Evolutionary conservation across 345 rosid species (phyloP), one percentile per base, ranked within the genome.

Genomic region (Gossypium longicalyx): DNA sequence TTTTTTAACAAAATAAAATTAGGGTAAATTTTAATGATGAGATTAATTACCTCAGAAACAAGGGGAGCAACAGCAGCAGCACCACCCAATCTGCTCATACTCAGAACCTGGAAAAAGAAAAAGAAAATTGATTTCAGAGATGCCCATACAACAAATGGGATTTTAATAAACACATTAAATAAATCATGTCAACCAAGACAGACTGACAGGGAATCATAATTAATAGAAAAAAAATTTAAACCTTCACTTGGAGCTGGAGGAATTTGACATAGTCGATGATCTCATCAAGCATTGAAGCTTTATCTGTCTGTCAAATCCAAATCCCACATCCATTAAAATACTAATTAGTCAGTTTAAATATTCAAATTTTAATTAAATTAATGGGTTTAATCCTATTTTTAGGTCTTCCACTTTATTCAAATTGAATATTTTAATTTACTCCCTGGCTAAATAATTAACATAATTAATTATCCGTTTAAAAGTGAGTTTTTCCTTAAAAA

Each of bases 181-280:
- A 29, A 58, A 61, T 16, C 56, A 60, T 75, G 85, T 79, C 81
- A 80, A 78, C 69, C 56, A 70, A 56, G 61, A 58, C 63, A 58
- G 56, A 52, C 61, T 9, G 54, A 63, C 47, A 82, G 57, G 72
- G 83, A 76, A 81, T 80, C 80, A 4, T 3, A 22, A 22, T 54
- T 19, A 58, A 58, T 3, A n/a, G 7, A 11, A 69, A 45, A 51
- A 58, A 23, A 13, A 23, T 17, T 15, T 4, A 52, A 52, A 95
- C 99, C 91, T 93, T 95, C 88, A 95, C 98, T 95, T 95, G 99
- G 70, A 95, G 98, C 89, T 91, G 99, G 71, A 95, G 94, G 89
- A 95, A 95, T 76, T 94, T 93, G 74, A 95, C 99, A 80, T 93
- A 95, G 79, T 95, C 99, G 80, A 95, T 90, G 85, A 95, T 95